Percentiles rank a stretch among this genome's conserved stretches.
phyloP scores from a whole-genome alignment of 2,329 filamentous ascomycete species.

The Celoporthe dispersa region DNA sequence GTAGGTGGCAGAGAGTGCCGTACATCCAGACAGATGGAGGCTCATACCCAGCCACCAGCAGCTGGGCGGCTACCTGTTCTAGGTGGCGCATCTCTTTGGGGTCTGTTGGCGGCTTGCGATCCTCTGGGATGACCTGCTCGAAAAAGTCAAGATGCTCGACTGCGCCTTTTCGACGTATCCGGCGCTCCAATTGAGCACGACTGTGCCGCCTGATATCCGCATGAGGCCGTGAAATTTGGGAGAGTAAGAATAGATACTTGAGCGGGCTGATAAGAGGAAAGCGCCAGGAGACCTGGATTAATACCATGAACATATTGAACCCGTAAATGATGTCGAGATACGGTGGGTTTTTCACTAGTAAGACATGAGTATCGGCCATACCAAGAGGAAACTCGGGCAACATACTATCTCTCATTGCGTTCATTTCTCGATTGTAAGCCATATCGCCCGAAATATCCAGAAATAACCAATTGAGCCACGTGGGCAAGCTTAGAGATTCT shows the following conservation, averaged over 20 bases:
- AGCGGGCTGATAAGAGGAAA: conserved; percentile 14
- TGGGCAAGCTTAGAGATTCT: conserved; percentile 24
- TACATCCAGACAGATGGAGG: neutral
- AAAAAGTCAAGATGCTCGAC: conserved; percentile 30
- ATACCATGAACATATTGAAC: neutral
- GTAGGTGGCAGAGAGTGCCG: conserved; percentile 41
- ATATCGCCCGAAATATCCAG: conserved; percentile 33
- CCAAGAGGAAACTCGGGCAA: neutral
- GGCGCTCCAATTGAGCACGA: conserved; percentile 23
- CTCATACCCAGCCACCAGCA: conserved; percentile 28
- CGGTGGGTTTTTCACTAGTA: conserved; percentile 5
- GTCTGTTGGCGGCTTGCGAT: conserved; percentile 22
- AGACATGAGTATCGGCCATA: too few relatives aligned
- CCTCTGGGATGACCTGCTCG: conserved; percentile 29
- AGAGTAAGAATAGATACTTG: neutral
- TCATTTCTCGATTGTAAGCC: conserved; percentile 31
- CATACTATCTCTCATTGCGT: conserved; percentile 31
- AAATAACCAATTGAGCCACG: conserved; percentile 33
- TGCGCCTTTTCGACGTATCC: conserved; percentile 24
- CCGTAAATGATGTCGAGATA: conserved; percentile 7
- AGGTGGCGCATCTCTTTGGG: conserved; percentile 26
- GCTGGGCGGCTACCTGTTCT: conserved; percentile 26
- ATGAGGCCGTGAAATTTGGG: conserved; percentile 11
- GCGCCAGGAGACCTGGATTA: conserved; percentile 13
- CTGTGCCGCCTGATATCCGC: conserved; percentile 28